phyloP scores from a whole-genome alignment of 2,329 filamentous ascomycete genomes.

The Dactylonectria macrodidyma region DNA sequence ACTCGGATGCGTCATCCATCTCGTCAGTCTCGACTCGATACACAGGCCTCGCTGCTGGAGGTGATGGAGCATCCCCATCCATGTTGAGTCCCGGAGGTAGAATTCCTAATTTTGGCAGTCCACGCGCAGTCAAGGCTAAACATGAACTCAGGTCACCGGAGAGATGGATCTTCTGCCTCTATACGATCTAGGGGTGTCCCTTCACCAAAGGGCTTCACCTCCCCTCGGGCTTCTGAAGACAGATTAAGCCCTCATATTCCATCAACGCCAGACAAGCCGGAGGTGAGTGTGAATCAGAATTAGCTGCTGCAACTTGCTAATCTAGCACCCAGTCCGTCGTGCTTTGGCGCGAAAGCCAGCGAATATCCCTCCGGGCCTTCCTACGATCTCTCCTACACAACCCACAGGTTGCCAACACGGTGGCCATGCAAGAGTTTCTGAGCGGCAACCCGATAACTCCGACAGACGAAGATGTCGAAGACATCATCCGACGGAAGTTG shows the following conservation, averaged over 20 bases:
- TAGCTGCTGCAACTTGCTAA: constrained; percentile 42
- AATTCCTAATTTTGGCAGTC: background rate
- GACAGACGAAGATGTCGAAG: constrained; percentile 86
- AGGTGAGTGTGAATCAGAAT: constrained; percentile 40
- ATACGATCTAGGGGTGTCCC: constrained; percentile 50
- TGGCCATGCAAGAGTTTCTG: constrained; percentile 88
- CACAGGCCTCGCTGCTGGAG: constrained; percentile 54
- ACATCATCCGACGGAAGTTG: constrained; percentile 83
- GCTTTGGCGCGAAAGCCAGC: constrained; percentile 89
- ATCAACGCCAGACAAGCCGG: constrained; percentile 43
- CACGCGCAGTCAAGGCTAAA: constrained; percentile 24
- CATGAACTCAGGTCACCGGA: constrained; percentile 41
- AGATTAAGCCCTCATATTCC: constrained; percentile 45
- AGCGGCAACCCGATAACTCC: constrained; percentile 79
- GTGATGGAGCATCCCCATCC: constrained; percentile 37
- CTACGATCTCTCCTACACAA: constrained; percentile 90
- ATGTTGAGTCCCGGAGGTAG: constrained; percentile 50
- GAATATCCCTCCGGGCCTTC: constrained; percentile 92
- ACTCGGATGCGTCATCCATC: constrained; percentile 84
- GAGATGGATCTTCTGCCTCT: constrained; percentile 48
- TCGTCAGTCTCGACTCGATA: constrained; percentile 84
- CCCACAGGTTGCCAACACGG: constrained; percentile 85
- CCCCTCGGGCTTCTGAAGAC: constrained; percentile 53
- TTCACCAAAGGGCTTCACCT: constrained; percentile 46
- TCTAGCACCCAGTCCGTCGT: constrained; percentile 63